Base-by-base conservation (phyloP, 1,139 yeast species). In the Magnusiomyces ingens region DNA sequence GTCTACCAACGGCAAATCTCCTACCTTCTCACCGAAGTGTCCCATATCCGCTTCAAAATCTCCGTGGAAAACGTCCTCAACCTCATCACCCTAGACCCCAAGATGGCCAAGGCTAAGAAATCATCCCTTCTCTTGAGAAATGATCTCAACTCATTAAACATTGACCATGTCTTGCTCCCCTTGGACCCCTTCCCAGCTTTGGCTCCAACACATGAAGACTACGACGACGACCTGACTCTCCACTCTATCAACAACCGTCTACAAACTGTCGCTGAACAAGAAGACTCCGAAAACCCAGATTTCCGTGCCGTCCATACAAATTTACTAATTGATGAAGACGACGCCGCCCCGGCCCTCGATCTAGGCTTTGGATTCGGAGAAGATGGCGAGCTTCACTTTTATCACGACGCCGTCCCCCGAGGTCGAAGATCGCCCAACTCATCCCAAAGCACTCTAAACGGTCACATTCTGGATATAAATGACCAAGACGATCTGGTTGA, bases 1-100 rank as follows among this genome's bases (percentile, higher is more conserved):
- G 52, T 54, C n/a, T 52, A 51, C 40, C 50, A 45, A 15, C 55
- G 49, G 36, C 54, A 54, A 29, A 45, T 48, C 15, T 44, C 47
- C 12, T 54, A 52, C 21, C 44, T 54, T 6, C 29, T 49, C 12
- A 45, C 21, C 2, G 13, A n/a, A 5, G 35, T 43, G 3, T 13
- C n/a, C 11, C 46, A 12, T 18, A 43, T 43, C 3, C n/a, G n/a
- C 35, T 19, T 22, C 10, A 43, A 12, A 43, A 43, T 21, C 22
- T 2, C n/a, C 4, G 35, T 12, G 15, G 46, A 43, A 12, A n/a
- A 19, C 29, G 3, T 17, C 6, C 13, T 37, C 41, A 37, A 37
- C 41, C 18, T 37, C 15, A n/a, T 37, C 18, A n/a, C 41, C 3
- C 41, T 17, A 3, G 18, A n/a, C 18, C 41, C 46, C 11, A n/a